Base-by-base conservation (phyloP, 1,284 basidiomycete species). In the Leucocoprinus gongylophorus region DNA sequence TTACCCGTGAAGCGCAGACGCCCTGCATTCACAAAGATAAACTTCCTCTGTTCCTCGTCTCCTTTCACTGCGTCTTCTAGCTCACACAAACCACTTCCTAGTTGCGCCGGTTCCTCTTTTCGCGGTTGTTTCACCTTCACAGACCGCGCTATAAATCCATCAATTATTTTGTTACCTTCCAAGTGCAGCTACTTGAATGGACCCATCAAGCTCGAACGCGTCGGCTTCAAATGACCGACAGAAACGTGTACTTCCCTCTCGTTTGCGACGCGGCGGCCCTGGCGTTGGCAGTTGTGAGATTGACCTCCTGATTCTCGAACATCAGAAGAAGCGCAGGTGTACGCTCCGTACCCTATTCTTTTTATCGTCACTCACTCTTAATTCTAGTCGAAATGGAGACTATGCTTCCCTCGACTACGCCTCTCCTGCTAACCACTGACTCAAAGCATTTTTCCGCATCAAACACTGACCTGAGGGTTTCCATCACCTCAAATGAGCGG, bases 261-360 rank as follows among this genome's bases (percentile, higher is more conserved):
- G 91, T 58, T 79, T 85, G 51, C 77, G 88, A 58, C 79, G 90
- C 53, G 85, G 88, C 46, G 87, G 86, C 3, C 84, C 85, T 35
- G 85, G 83, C 33, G 79, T 88, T 46, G 86, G 88, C 52, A 81
- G 67, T 55, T 82, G 81, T 63, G 88, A 91, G 54, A 62, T 85
- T 26, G 91, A 95, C 71, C 64, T 83, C 55, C 85, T 91, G 81
- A 87, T 95, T 63, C 68, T 92, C 56, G 90, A 93, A 61, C 86
- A 84, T 60, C 76, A 88, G 61, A 81, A 88, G 61, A 81, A 81
- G 66, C 79, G 88, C 61, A 81, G 78, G 73, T 76, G 91, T 93
- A 67, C 65, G 88, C 49, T 20, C 12, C 50, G 57, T 40, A 54
- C 47, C 47, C 38, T 37, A 35, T 48, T 47, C 40, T 18, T 5